Evolutionary conservation across 305 asterid species (phyloP).

Genomic region (Plantago lanceolata): DNA sequence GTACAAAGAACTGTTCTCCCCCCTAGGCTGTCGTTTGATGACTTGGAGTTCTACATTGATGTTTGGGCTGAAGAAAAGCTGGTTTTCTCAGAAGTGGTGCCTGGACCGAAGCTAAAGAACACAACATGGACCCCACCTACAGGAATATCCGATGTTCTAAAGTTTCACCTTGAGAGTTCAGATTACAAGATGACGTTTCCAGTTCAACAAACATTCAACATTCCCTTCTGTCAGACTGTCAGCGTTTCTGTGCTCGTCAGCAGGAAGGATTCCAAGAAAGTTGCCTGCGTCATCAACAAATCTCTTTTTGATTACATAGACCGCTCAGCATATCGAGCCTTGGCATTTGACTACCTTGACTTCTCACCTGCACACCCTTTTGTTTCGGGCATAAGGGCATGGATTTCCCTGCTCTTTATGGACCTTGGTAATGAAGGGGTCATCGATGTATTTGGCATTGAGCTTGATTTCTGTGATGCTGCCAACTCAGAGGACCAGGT

Average conservation of each 20-base stretch:
- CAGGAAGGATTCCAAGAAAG: slow-evolving; percentile 63
- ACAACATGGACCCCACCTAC: slow-evolving; percentile 61
- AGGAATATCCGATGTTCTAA: slow-evolving; percentile 66
- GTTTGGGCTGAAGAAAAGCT: slow-evolving; percentile 72
- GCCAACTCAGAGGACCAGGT: slow-evolving; percentile 72
- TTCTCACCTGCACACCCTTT: slow-evolving; percentile 80
- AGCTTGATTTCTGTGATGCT: slow-evolving; percentile 88
- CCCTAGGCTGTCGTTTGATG: slow-evolving; percentile 71
- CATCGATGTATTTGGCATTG: slow-evolving; percentile 78
- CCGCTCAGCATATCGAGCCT: slow-evolving; percentile 72
- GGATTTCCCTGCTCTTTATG: slow-evolving; percentile 85
- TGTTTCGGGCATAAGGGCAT: slow-evolving; percentile 80
- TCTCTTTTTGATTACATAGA: slow-evolving; percentile 80
- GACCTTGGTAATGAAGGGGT: slow-evolving; percentile 64
- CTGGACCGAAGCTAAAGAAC: slow-evolving; percentile 65
- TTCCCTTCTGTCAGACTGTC: slow-evolving; percentile 65
- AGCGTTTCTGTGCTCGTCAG: slow-evolving; percentile 74
- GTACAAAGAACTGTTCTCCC: slow-evolving; percentile 50
- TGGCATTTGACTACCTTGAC: slow-evolving; percentile 86
- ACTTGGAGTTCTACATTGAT: slow-evolving; percentile 84
- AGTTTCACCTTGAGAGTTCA: slow-evolving; percentile 60
- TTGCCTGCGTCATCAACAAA: slow-evolving; percentile 71
- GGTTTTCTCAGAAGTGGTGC: slow-evolving; percentile 72
- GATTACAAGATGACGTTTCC: slow-evolving; percentile 90
- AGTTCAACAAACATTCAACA: slow-evolving; percentile 58